A percentile compares a stretch with the other conserved stretches of the same genome.
Evolutionary conservation across 768 basidiomycete genomes (phyloP).

Genomic region (Mycena metata): DNA sequence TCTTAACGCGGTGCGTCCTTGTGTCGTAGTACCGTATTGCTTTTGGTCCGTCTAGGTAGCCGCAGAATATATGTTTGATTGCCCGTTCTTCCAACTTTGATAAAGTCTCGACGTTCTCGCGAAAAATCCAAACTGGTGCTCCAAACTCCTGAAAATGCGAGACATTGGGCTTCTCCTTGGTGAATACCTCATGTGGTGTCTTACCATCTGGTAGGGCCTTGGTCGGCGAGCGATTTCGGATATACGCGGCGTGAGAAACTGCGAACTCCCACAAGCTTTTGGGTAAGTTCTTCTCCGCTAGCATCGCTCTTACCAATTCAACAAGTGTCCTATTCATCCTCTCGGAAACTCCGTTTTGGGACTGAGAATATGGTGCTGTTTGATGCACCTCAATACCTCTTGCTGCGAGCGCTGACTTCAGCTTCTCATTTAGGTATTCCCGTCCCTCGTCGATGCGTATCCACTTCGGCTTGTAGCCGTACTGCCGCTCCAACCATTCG

Average conservation of each 20-base stretch:
- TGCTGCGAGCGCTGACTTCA: conserved; percentile 38
- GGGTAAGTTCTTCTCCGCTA: conserved; percentile 41
- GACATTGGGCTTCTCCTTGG: too few relatives aligned
- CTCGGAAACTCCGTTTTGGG: conserved; percentile 58
- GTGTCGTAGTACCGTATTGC: too few relatives aligned
- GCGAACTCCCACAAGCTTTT: conserved; percentile 42
- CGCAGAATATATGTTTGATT: too few relatives aligned
- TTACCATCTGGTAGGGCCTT: conserved; percentile 5
- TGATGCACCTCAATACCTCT: conserved; percentile 49
- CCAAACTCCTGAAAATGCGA: too few relatives aligned
- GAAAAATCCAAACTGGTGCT: too few relatives aligned
- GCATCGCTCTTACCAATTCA: conserved; percentile 48
- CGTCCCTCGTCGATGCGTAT: conserved; percentile 47
- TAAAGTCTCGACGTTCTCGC: too few relatives aligned
- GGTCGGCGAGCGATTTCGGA: conserved; percentile 37
- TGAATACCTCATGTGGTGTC: too few relatives aligned
- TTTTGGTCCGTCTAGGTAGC: too few relatives aligned
- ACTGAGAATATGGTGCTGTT: conserved; percentile 51
- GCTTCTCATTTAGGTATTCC: conserved; percentile 45
- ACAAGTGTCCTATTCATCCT: conserved; percentile 48
- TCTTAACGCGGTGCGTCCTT: conserved; percentile 11
- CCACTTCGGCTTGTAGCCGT: conserved; percentile 13
- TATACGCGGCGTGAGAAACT: conserved; percentile 37
- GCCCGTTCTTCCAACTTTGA: too few relatives aligned
- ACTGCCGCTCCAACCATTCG: conserved; percentile 32